Conservation (phyloP, 495 filamentous ascomycete species). For the Aspergillus saccharolyticus region DNA sequence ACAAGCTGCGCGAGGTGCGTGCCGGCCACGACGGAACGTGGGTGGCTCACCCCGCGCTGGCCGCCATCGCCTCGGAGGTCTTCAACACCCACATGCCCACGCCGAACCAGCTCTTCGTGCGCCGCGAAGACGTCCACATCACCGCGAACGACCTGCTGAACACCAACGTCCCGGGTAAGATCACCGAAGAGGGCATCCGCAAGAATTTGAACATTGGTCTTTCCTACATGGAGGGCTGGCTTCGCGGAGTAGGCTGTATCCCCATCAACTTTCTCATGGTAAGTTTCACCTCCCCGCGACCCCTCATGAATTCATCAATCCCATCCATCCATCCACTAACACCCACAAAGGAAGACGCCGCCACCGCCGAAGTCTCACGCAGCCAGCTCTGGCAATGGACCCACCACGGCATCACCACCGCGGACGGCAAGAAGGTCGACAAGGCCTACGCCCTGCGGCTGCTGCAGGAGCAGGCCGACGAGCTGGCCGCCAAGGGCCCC, state of each 20-base stretch:
- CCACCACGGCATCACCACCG: slow-evolving; percentile 75
- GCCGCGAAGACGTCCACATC: slow-evolving; percentile 85
- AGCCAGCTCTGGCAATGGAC: slow-evolving; percentile 97
- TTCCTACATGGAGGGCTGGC: slow-evolving; percentile 98
- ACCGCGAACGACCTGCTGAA: slow-evolving; percentile 89
- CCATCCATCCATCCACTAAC: slow-evolving; percentile 14
- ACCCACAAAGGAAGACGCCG: slow-evolving; percentile 73
- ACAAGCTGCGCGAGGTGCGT: slow-evolving; percentile 94
- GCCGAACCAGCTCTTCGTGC: slow-evolving; percentile 89
- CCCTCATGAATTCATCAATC: too few species aligned
- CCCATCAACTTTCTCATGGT: slow-evolving; percentile 99
- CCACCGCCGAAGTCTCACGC: slow-evolving; percentile 91
- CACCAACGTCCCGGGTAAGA: slow-evolving; percentile 91
- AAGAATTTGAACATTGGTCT: slow-evolving; percentile 96
- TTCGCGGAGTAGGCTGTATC: slow-evolving; percentile 90
- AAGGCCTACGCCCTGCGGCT: slow-evolving; percentile 85
- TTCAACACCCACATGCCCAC: slow-evolving; percentile 99
- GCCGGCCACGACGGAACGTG: slow-evolving; percentile 96
- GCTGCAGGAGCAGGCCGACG: slow-evolving; percentile 78
- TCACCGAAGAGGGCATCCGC: slow-evolving; percentile 94
- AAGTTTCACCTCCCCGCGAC: slow-evolving; percentile 6
- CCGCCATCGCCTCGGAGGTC: slow-evolving; percentile 80
- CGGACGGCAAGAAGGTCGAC: slow-evolving; percentile 88
- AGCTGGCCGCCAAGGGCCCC: slow-evolving; percentile 66
- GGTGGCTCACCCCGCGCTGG: slow-evolving; percentile 95